These are phyloP conservation scores for Galerina marginata DNA, from an alignment of 768 basidiomycete genomes.

Conservation along the genomic window DNA sequence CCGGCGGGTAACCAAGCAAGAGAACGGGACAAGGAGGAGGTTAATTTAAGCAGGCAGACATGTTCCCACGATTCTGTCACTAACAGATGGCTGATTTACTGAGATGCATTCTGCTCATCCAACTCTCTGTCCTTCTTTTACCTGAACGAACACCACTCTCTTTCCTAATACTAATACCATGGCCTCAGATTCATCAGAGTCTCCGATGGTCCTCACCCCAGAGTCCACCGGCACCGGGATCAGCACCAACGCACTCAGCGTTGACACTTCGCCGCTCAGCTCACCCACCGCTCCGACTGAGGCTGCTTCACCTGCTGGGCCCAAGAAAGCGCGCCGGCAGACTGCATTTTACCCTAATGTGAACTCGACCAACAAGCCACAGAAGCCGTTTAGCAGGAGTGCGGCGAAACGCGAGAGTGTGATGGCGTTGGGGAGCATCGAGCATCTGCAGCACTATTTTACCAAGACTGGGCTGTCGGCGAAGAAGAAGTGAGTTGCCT, in stretches of 20 bases:
- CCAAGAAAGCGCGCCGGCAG: constrained; percentile 64
- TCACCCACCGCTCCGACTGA: constrained; percentile 14
- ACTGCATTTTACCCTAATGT: constrained; percentile 82
- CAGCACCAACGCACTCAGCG: constrained; percentile 16
- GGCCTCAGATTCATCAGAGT: constrained; percentile 50
- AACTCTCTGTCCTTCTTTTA: constrained; percentile 1
- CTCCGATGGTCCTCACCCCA: constrained; percentile 63
- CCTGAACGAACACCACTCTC: too few relatives aligned
- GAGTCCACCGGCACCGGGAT: constrained; percentile 54
- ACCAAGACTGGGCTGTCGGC: constrained; percentile 83
- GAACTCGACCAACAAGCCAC: constrained; percentile 70
- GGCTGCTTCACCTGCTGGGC: background rate
- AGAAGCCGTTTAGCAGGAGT: constrained; percentile 87
- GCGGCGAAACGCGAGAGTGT: constrained; percentile 95
- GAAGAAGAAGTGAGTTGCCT: constrained; percentile 66
- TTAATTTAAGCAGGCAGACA: background rate
- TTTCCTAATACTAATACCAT: constrained; percentile 20
- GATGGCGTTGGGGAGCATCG: constrained; percentile 93
- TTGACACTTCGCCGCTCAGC: constrained; percentile 30
- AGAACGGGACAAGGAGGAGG: background rate
- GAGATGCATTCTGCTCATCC: background rate
- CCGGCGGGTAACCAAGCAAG: too few relatives aligned
- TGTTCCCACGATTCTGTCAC: background rate
- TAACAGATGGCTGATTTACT: background rate
- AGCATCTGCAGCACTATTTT: constrained; percentile 95